Evolutionary conservation across 768 basidiomycete species (phyloP).

Genomic region (Hortiboletus campestris): DNA sequence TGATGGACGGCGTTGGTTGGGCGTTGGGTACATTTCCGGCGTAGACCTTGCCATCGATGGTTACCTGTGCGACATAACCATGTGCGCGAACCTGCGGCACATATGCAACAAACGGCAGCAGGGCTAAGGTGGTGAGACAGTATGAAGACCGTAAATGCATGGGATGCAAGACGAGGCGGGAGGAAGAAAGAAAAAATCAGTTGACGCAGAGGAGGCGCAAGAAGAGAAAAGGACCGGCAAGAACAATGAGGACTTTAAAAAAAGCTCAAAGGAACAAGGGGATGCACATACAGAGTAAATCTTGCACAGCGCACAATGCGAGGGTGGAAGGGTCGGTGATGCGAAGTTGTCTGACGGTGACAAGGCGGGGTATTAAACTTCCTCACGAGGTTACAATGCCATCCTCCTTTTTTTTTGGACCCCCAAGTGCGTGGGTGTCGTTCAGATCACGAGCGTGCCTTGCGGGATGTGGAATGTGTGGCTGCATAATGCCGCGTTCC

Average conservation of each 20-base stretch:
- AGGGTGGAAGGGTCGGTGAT: neutral
- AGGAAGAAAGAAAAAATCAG: neutral
- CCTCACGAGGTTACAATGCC: constrained; percentile 19
- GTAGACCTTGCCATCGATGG: constrained; percentile 45
- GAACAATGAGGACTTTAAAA: neutral
- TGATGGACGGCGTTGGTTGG: constrained; percentile 37
- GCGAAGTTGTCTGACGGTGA: constrained; percentile 1
- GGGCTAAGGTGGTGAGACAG: neutral
- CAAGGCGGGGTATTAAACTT: constrained; percentile 19
- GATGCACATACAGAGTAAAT: constrained; percentile 1
- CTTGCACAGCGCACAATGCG: constrained; percentile 2
- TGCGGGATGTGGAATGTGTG: neutral
- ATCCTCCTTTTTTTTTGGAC: constrained; percentile 1
- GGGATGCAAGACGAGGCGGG: neutral
- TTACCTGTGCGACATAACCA: constrained; percentile 42
- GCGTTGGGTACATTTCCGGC: constrained; percentile 43
- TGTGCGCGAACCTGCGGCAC: constrained; percentile 37
- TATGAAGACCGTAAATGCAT: constrained; percentile 5
- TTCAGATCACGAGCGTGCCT: constrained; percentile 1
- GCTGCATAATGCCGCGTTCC: neutral
- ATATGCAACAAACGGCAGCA: constrained; percentile 9
- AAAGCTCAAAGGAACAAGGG: neutral
- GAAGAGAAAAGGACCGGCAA: neutral
- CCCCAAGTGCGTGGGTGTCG: too few relatives aligned
- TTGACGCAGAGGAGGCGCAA: neutral